Conservation (phyloP, 371 early-diverging fungal genomes). For the Lichtheimia hyalospora region DNA sequence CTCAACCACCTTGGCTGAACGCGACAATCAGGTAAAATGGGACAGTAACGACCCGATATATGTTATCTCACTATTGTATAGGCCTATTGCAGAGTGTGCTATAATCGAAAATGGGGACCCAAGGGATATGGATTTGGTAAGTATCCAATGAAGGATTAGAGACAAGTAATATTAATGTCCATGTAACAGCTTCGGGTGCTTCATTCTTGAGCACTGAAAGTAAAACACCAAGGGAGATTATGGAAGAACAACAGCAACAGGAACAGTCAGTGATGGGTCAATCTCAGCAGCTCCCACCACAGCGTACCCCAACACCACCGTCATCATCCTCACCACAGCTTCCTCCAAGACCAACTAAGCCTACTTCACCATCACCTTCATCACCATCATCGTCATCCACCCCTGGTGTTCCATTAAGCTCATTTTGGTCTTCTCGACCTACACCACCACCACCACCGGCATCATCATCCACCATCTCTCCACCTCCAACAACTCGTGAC, state of each 20-base stretch:
- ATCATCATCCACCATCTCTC: background rate
- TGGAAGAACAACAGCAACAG: constrained; percentile 24
- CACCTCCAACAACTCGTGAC: background rate
- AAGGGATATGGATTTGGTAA: constrained; percentile 56
- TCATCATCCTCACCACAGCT: constrained; percentile 4
- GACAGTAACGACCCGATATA: background rate
- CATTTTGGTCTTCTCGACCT: constrained; percentile 11
- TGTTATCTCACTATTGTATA: constrained; percentile 9
- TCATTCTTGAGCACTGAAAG: constrained; percentile 48
- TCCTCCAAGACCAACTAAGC: background rate
- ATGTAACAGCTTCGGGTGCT: constrained; percentile 42
- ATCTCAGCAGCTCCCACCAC: constrained; percentile 1
- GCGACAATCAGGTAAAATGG: constrained; percentile 38
- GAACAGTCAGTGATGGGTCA: background rate
- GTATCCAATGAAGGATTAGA: background rate
- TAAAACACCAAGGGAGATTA: constrained; percentile 44
- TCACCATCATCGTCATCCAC: background rate
- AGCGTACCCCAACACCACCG: constrained; percentile 7
- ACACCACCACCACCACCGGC: no score
- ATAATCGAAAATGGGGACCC: constrained; percentile 52
- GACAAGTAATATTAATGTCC: background rate
- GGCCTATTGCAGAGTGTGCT: constrained; percentile 51
- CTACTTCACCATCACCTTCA: background rate
- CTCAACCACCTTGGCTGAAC: constrained; percentile 43
- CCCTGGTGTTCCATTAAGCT: constrained; percentile 9